A percentile compares a stretch with the other conserved stretches of the same genome.
phyloP scores from a whole-genome alignment of 768 basidiomycete species.

The Hortiboletus flavorubellus region DNA sequence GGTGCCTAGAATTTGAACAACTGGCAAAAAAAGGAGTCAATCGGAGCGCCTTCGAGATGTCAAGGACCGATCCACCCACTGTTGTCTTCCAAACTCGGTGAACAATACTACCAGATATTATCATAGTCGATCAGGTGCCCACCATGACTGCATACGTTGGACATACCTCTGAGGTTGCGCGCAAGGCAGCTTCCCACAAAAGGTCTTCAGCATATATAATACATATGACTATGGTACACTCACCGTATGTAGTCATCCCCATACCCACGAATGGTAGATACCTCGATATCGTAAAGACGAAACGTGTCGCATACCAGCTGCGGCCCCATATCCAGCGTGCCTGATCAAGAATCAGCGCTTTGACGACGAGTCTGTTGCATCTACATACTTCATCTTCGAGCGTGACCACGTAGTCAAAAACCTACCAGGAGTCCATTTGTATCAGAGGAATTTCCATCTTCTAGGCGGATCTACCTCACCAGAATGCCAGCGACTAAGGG shows the following conservation, averaged over 20 bases:
- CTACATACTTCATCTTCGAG: slow-evolving; percentile 7
- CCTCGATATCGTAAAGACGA: slow-evolving; percentile 12
- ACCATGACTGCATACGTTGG: not conserved
- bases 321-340: slow-evolving; percentile 19
- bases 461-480: too few species aligned
- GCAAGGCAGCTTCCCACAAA: slow-evolving; percentile 1
- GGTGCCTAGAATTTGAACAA: slow-evolving; percentile 4
- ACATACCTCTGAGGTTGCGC: slow-evolving; percentile 8
- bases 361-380: too few species aligned
- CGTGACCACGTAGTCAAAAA: slow-evolving; percentile 13
- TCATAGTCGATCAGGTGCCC: not conserved
- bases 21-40: not conserved
- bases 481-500: too few species aligned
- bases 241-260: slow-evolving; percentile 16
- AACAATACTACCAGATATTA: slow-evolving; percentile 1
- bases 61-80: not conserved
- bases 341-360: slow-evolving; percentile 1
- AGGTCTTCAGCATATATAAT: not conserved
- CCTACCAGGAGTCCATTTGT: not conserved
- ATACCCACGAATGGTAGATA: slow-evolving; percentile 21
- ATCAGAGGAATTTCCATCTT: too few species aligned
- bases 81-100: not conserved
- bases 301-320: slow-evolving; percentile 11
- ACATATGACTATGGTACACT: not conserved
- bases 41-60: not conserved